Conservation (phyloP, 2,329 filamentous ascomycete genomes). For the Ambrosiella xylebori region DNA sequence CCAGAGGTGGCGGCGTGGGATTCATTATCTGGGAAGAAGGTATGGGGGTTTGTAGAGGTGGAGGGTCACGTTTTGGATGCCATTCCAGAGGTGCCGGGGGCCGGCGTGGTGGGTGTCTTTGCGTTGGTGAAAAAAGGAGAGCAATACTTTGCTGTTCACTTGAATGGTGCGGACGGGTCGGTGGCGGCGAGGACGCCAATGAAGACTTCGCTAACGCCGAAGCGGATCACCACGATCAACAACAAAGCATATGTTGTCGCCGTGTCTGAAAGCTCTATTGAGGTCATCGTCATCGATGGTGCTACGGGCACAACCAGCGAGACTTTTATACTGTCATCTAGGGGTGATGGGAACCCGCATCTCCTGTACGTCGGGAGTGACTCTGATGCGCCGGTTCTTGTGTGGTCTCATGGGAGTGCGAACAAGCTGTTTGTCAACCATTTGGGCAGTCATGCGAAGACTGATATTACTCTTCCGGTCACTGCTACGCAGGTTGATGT, state of each 20-base stretch:
- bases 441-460: slow-evolving; percentile 40
- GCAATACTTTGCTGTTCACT: slow-evolving; percentile 42
- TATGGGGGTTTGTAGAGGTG: slow-evolving; percentile 50
- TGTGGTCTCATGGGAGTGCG: slow-evolving; percentile 48
- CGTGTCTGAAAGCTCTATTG: slow-evolving; percentile 19
- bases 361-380: slow-evolving; percentile 60
- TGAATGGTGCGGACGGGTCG: slow-evolving; percentile 55
- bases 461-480: slow-evolving; percentile 34
- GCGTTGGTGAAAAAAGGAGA: slow-evolving; percentile 45
- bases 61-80: slow-evolving; percentile 45
- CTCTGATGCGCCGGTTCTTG: slow-evolving; percentile 55
- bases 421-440: slow-evolving; percentile 52
- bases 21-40: slow-evolving; percentile 59
- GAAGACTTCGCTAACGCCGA: neutral
- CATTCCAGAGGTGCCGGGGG: slow-evolving; percentile 59
- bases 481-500: slow-evolving; percentile 40
- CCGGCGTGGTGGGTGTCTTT: slow-evolving; percentile 47
- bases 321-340: slow-evolving; percentile 55
- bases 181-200: slow-evolving; percentile 34
- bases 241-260: slow-evolving; percentile 4
- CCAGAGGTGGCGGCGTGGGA: slow-evolving; percentile 64
- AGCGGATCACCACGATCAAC: neutral
- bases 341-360: slow-evolving; percentile 46
- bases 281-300: slow-evolving; percentile 56
- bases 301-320: slow-evolving; percentile 54